These are phyloP conservation scores for Chalciporus sphaerocephalus DNA, from an alignment of 768 basidiomycete species.

Conservation along the genomic window DNA sequence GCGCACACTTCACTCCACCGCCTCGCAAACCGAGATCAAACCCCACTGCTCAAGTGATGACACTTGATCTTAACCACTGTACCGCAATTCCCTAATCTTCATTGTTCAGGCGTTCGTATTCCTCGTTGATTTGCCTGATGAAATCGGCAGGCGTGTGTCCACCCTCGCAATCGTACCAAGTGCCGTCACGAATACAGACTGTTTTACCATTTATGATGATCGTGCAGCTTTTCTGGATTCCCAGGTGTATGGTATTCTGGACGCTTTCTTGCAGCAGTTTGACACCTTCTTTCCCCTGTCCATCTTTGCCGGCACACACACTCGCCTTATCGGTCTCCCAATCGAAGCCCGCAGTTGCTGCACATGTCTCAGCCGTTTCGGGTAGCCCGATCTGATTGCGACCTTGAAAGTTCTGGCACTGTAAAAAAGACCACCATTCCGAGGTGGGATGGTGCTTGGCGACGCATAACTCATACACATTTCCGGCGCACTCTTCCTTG, in stretches of 20 bases:
- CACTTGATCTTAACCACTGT: conserved; percentile 5
- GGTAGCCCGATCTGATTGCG: conserved; percentile 59
- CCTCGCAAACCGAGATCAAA: conserved; percentile 9
- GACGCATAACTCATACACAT: conserved; percentile 85
- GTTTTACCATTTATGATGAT: conserved; percentile 65
- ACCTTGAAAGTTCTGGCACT: conserved; percentile 71
- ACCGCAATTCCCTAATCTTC: conserved; percentile 19
- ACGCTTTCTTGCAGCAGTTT: conserved; percentile 62
- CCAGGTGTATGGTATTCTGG: conserved; percentile 37
- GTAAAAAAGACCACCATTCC: conserved; percentile 82
- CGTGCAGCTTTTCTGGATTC: conserved; percentile 80
- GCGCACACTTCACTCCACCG: conserved; percentile 16
- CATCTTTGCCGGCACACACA: conserved; percentile 57
- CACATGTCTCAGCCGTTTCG: conserved; percentile 63
- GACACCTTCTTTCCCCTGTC: conserved; percentile 58
- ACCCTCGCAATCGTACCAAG: conserved; percentile 76
- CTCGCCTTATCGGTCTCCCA: conserved; percentile 61
- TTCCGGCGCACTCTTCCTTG: conserved; percentile 75
- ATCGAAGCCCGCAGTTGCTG: conserved; percentile 55
- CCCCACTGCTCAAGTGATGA: conserved; percentile 5
- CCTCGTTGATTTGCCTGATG: conserved; percentile 69
- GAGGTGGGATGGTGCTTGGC: conserved; percentile 49
- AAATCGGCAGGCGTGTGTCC: conserved; percentile 77
- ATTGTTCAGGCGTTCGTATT: conserved; percentile 61
- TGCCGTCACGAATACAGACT: conserved; percentile 72